A percentile compares a stretch with the other conserved stretches of the same genome.
Conservation (phyloP, 495 filamentous ascomycete species). For the Pseudoneurospora amorphoporcata region DNA sequence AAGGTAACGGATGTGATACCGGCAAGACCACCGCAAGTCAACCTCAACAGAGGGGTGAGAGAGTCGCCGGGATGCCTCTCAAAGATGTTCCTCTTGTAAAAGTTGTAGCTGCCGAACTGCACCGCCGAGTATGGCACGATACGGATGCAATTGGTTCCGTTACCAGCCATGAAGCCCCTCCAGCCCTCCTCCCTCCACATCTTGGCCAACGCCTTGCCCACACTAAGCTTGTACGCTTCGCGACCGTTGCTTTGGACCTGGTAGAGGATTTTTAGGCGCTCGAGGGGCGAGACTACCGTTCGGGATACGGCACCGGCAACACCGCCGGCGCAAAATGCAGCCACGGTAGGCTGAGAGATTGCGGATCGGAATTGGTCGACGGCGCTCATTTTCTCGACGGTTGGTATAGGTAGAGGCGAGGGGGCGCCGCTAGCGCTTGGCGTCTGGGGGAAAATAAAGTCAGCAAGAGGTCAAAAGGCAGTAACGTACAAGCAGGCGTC, state of each 20-base stretch:
- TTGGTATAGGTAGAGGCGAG: conserved; percentile 1
- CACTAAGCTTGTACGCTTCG: conserved; percentile 82
- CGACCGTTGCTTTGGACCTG: conserved; percentile 89
- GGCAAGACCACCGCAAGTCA: conserved; percentile 77
- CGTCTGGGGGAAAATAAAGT: not conserved
- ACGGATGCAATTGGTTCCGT: conserved; percentile 95
- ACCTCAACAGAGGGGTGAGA: conserved; percentile 56
- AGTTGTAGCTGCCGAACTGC: conserved; percentile 94
- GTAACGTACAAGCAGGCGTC: not conserved
- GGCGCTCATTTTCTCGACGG: conserved; percentile 6
- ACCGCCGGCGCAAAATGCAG: conserved; percentile 92
- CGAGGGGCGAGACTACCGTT: conserved; percentile 91
- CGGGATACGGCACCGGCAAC: conserved; percentile 94
- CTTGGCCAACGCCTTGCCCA: conserved; percentile 78
- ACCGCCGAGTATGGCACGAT: conserved; percentile 98
- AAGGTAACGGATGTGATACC: conserved; percentile 85
- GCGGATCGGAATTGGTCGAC: conserved; percentile 30
- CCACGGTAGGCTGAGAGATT: conserved; percentile 67
- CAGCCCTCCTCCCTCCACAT: conserved; percentile 97
- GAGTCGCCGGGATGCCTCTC: conserved; percentile 59
- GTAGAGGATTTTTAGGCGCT: conserved; percentile 93
- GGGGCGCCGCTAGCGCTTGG: conserved; percentile 17
- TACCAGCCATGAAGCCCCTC: conserved; percentile 92
- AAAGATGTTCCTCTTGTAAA: conserved; percentile 85
- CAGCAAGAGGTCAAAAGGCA: not conserved